Conservation (phyloP, 176 grass and related monocot species). For the Carex parvula region DNA sequence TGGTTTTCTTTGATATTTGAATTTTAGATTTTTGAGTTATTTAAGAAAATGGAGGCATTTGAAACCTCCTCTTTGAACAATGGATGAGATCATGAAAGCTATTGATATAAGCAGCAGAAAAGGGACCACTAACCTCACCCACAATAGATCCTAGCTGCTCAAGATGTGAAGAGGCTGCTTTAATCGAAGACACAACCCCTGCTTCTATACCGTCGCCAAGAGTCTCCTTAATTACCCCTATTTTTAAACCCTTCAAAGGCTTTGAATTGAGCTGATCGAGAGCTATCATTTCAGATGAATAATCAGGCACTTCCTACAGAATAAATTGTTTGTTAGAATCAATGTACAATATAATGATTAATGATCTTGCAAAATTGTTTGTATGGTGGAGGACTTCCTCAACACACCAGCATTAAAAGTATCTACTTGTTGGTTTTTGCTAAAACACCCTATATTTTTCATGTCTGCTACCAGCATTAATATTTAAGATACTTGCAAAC, state of each 20-base stretch:
- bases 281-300: conserved; percentile 53
- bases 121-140: conserved; percentile 53
- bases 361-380: background rate
- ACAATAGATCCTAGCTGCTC: conserved; percentile 74
- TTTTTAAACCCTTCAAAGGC: conserved; percentile 69
- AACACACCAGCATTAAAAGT: background rate
- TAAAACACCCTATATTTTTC: background rate
- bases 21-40: background rate
- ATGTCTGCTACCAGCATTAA: background rate
- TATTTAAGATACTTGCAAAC: background rate
- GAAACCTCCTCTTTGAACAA: background rate
- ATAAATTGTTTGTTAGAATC: conserved; percentile 1
- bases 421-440: background rate
- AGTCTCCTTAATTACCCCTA: conserved; percentile 89
- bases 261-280: conserved; percentile 63
- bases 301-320: conserved; percentile 70
- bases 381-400: background rate
- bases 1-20: background rate
- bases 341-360: background rate
- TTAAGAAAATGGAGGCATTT: background rate
- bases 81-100: background rate
- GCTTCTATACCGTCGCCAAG: conserved; percentile 68
- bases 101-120: conserved; percentile 14
- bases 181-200: conserved; percentile 71
- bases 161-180: conserved; percentile 62